phyloP scores from a whole-genome alignment of 805 yeast species.

The Candida stauntonica region DNA sequence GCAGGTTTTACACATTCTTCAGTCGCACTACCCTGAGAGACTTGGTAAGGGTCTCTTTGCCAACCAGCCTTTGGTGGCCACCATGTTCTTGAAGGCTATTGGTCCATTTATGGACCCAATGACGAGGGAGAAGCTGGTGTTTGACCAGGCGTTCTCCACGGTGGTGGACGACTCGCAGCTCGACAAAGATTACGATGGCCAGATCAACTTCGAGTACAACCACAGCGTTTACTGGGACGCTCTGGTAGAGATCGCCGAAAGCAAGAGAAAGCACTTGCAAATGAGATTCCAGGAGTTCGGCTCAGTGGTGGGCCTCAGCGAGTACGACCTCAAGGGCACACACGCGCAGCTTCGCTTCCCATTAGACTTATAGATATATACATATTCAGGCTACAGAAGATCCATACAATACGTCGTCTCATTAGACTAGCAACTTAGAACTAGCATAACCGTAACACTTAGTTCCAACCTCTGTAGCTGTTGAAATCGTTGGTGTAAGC shows the following conservation, averaged over 20 bases:
- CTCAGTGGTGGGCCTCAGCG: conserved; percentile 67
- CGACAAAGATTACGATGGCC: conserved; percentile 80
- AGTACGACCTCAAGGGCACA: conserved; percentile 64
- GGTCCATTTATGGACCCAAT: conserved; percentile 94
- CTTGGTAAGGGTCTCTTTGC: conserved; percentile 86
- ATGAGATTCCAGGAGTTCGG: conserved; percentile 70
- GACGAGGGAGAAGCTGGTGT: conserved; percentile 88
- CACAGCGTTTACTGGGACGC: conserved; percentile 78
- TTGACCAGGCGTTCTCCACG: conserved; percentile 77
- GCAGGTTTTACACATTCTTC: conserved; percentile 86
- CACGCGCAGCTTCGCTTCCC: conserved; percentile 6
- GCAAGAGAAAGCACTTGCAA: conserved; percentile 54
- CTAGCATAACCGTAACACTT: no score
- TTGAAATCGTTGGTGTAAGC: conserved; percentile 18
- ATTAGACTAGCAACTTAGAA: no score
- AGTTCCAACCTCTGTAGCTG: conserved; percentile 13
- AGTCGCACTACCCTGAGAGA: conserved; percentile 95
- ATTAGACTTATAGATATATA: conserved; percentile 1
- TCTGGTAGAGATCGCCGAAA: conserved; percentile 53
- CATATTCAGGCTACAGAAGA: neutral
- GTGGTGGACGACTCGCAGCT: conserved; percentile 78
- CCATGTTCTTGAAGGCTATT: conserved; percentile 84
- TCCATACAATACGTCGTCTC: no score
- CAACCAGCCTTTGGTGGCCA: conserved; percentile 87
- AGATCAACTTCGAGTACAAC: conserved; percentile 71